Conservation (phyloP, 495 filamentous ascomycete species). For the Penicillium manginii region DNA sequence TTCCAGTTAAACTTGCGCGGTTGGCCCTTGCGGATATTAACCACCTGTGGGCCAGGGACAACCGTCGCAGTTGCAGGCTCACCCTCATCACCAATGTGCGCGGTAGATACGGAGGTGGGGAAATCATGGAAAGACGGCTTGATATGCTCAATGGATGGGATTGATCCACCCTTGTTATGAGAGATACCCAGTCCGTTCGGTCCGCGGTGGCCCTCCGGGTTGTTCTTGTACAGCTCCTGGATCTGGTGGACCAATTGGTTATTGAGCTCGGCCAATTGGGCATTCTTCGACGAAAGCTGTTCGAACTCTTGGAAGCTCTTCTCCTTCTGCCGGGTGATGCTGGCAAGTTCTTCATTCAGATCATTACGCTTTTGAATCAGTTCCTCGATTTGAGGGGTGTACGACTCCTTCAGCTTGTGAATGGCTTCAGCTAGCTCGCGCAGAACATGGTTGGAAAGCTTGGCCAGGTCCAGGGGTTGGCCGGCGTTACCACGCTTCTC, state of each 20-base stretch:
- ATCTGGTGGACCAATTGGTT: conserved; percentile 93
- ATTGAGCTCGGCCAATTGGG: conserved; percentile 90
- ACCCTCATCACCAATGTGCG: conserved; percentile 64
- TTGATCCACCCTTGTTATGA: conserved; percentile 72
- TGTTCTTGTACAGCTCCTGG: conserved; percentile 86
- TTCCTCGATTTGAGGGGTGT: conserved; percentile 78
- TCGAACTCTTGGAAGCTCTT: conserved; percentile 94
- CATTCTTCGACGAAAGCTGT: conserved; percentile 89
- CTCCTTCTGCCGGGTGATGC: conserved; percentile 79
- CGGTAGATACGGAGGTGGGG: conserved; percentile 55
- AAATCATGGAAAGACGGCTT: conserved; percentile 54
- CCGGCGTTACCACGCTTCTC: conserved; percentile 64
- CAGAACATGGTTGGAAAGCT: conserved; percentile 81
- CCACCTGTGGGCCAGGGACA: conserved; percentile 80
- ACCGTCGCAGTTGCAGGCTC: conserved; percentile 71
- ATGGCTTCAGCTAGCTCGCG: conserved; percentile 88
- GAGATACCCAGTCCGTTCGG: conserved; percentile 84
- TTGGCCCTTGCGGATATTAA: conserved; percentile 90
- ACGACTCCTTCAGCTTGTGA: conserved; percentile 80
- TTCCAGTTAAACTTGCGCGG: conserved; percentile 98
- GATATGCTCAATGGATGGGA: conserved; percentile 63
- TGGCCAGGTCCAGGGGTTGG: conserved; percentile 71
- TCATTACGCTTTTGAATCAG: conserved; percentile 82
- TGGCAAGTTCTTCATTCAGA: conserved; percentile 78
- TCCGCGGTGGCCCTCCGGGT: conserved; percentile 59